A percentile compares a stretch with the other conserved stretches of the same genome.
phyloP scores from a whole-genome alignment of 306 rosid species.

The Castanea sativa region DNA sequence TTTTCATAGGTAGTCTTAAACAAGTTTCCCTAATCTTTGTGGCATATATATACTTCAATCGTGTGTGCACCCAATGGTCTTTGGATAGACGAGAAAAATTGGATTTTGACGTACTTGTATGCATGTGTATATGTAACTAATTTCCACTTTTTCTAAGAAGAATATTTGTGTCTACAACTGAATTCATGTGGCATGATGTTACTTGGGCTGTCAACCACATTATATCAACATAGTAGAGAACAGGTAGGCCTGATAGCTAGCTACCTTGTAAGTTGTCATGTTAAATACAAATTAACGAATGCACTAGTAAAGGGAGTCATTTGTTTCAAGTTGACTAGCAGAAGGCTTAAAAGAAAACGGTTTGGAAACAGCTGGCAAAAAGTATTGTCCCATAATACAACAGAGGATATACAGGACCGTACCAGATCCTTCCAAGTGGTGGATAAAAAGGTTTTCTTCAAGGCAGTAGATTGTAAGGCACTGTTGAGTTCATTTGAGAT shows the following conservation, averaged over 20 bases:
- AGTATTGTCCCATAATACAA: neutral
- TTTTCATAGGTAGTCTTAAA: neutral
- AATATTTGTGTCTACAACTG: neutral
- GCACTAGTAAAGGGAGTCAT: neutral
- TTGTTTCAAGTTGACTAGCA: slow-evolving; percentile 9
- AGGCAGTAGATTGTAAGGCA: neutral
- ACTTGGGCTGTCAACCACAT: neutral
- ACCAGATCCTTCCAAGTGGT: neutral
- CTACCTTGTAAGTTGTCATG: neutral
- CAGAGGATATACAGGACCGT: neutral
- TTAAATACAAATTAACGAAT: slow-evolving; percentile 6
- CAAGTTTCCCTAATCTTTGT: neutral
- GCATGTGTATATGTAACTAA: neutral
- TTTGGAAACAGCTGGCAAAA: slow-evolving; percentile 8
- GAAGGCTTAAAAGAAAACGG: neutral
- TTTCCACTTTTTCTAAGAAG: no score
- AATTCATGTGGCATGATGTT: neutral
- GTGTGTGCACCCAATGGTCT: no score
- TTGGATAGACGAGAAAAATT: neutral
- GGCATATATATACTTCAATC: neutral
- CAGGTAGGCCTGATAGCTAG: neutral
- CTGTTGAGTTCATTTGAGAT: neutral
- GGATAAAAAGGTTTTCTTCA: neutral
- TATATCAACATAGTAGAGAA: neutral
- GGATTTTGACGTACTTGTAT: neutral